Percentiles rank a stretch among this genome's conserved stretches.
Conservation (phyloP, 306 rosid species). For the Glycine soja region DNA sequence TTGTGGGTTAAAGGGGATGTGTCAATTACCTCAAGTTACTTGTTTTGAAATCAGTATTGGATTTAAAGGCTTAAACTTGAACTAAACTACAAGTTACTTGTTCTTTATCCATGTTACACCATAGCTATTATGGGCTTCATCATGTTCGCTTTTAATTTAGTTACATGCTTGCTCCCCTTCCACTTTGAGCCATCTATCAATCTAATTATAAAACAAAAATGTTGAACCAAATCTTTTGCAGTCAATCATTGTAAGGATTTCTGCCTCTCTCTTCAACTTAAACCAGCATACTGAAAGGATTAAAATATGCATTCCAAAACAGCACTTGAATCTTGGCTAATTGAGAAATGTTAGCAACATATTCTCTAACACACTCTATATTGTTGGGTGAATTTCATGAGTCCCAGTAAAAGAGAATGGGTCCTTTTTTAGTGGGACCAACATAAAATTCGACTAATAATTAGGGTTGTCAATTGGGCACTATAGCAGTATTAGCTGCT, state of each 20-base stretch:
- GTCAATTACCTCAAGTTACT: too few relatives aligned
- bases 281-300: not conserved
- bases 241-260: not conserved
- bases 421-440: not conserved
- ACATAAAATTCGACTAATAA: not conserved
- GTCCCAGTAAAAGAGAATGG: not conserved
- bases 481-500: not conserved
- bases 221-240: not conserved
- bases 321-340: not conserved
- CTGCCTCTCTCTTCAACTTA: not conserved
- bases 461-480: not conserved
- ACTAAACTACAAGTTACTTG: not conserved
- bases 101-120: not conserved
- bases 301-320: not conserved
- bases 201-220: not conserved
- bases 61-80: constrained; percentile 19
- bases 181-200: not conserved
- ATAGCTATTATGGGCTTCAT: not conserved
- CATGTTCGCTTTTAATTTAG: not conserved
- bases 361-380: too few relatives aligned
- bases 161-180: not conserved
- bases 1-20: too few relatives aligned
- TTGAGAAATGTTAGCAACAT: not conserved
- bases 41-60: too few relatives aligned
- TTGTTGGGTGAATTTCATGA: not conserved